Evolutionary conservation across 805 yeast genomes (phyloP).

Genomic region (Barnettozyma pratensis): DNA sequence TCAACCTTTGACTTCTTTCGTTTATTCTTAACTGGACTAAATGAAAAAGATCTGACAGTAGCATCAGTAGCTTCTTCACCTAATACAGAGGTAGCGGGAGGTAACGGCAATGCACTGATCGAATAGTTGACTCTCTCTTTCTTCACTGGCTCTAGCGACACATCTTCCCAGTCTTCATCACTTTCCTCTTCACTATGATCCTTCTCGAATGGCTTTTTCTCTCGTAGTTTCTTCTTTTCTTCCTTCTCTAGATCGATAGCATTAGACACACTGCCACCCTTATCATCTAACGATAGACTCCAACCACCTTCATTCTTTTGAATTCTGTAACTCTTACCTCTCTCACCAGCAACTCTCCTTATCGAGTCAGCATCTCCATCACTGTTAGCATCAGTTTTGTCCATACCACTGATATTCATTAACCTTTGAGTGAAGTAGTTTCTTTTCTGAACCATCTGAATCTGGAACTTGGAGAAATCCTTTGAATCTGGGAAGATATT

Average conservation of each 20-base stretch:
- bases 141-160: constrained; percentile 33
- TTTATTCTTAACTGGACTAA: constrained; percentile 18
- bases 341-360: constrained; percentile 78
- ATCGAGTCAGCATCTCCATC: constrained; percentile 6
- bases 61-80: constrained; percentile 12
- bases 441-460: constrained; percentile 86
- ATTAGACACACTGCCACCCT: constrained; percentile 31
- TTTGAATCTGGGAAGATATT: constrained; percentile 74
- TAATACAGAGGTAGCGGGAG: constrained; percentile 21
- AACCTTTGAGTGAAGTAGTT: constrained; percentile 85
- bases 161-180: constrained; percentile 69
- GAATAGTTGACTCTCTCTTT: constrained; percentile 33
- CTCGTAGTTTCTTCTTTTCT: constrained; percentile 17
- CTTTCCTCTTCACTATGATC: constrained; percentile 19
- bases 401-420: constrained; percentile 80
- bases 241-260: constrained; percentile 44
- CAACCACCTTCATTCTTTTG: constrained; percentile 79
- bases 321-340: constrained; percentile 67
- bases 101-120: constrained; percentile 35
- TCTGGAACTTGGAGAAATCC: constrained; percentile 91
- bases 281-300: constrained; percentile 58
- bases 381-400: constrained; percentile 34
- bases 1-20: background rate
- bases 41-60: constrained; percentile 16
- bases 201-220: constrained; percentile 12